Evolutionary conservation across 1,139 yeast species (phyloP), one percentile per base, ranked within the genome.

Genomic region (Scheffersomyces illinoinensis): DNA sequence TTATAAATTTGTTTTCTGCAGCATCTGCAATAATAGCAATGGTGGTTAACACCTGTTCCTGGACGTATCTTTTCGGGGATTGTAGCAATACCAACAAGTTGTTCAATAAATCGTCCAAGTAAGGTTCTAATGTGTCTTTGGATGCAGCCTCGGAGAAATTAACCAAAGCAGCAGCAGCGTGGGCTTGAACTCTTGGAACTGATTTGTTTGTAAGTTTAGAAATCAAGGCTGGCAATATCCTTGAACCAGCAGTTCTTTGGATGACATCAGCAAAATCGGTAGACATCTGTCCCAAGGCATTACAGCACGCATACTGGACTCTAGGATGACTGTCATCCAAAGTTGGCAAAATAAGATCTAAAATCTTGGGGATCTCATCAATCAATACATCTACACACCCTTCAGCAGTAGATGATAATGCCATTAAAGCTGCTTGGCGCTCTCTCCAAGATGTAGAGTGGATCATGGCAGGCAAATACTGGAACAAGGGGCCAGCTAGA

Each of bases 11-110:
- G 66, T 85, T 84, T 72, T 93, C 93, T 2, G 99, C 98, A n/a
- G 98, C 97, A 76, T 95, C 99, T 1, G 99, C 99, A 65, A 95
- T 95, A 64, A 93, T 91, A 39, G 99, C 97, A 73, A 95, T 93
- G 0, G 99, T 95, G 4, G 98, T 93, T 59, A 95, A 83, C 12
- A 95, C 98, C 76, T 95, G 99, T 71, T 95, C 99, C 76, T 95
- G 99, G 53, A 96, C 98, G 70, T 93, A 95, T 66, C 93, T 83
- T 73, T 93, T 91, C 53, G 96, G 96, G 57, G 96, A 88, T 56
- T 66, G 71, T 60, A 95, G 81, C 53, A 95, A 81, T 0, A 86
- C 88, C 61, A 95, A 80, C 62, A 96, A 79, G 65, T 91, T 89
- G 53, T 87, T 83, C 61, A 95, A 80, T 65, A 96, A 78, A 65